Percentiles rank a stretch among this genome's conserved stretches.
Conservation (phyloP, 768 basidiomycete species). For the Naematelia encephala region DNA sequence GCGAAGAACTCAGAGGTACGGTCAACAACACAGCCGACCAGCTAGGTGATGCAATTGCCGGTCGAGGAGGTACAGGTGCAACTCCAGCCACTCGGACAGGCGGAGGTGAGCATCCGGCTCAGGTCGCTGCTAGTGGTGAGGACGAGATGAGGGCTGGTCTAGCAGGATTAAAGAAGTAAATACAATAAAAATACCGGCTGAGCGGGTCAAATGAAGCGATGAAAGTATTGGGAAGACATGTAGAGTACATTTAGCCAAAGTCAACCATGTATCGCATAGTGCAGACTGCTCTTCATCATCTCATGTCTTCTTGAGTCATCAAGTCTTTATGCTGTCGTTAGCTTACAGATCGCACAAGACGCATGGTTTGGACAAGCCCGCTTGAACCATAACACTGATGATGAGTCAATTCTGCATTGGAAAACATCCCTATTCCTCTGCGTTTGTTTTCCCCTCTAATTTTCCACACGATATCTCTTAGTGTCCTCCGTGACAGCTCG, state of each 20-base stretch:
- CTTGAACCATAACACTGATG: no score
- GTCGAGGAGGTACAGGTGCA: not conserved
- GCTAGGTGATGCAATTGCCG: not conserved
- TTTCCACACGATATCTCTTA: no score
- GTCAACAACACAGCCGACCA: not conserved
- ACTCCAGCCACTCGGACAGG: conserved; percentile 10
- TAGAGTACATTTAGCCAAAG: no score
- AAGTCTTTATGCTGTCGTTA: no score
- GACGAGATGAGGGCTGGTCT: conserved; percentile 29
- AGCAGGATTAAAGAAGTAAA: conserved; percentile 17
- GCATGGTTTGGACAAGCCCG: no score
- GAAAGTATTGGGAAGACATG: not conserved
- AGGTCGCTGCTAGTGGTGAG: conserved; percentile 31
- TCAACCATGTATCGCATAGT: no score
- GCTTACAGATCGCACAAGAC: no score
- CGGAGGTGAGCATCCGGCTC: conserved; percentile 16
- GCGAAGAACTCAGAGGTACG: not conserved
- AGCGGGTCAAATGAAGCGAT: no score
- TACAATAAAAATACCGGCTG: no score
- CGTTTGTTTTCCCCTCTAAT: conserved; percentile 3
- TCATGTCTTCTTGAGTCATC: no score
- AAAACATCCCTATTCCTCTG: not conserved
- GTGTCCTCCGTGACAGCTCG: no score
- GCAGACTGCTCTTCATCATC: no score
- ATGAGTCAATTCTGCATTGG: conserved; percentile 1